Evolutionary conservation across 768 basidiomycete genomes (phyloP).

Genomic region (Suillus hirtellus): DNA sequence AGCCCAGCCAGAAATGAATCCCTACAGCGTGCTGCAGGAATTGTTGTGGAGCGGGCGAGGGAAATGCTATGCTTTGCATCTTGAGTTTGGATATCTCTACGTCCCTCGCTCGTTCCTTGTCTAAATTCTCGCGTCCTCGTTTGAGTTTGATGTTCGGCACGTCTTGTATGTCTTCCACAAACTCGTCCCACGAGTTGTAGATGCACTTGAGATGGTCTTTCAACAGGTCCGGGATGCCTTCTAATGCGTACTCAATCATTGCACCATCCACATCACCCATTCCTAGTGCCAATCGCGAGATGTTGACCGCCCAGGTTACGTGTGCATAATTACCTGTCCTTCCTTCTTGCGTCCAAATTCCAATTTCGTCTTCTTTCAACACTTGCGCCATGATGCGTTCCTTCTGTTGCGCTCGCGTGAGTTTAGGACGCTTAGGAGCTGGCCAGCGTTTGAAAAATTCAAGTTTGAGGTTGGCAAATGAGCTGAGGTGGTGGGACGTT

Average conservation of each 20-base stretch:
- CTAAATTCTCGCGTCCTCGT: not conserved
- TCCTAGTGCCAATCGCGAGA: not conserved
- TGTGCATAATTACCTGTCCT: conserved; percentile 8
- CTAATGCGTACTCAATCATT: not conserved
- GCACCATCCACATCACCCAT: not conserved
- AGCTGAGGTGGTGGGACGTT: not conserved
- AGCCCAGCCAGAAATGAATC: no score
- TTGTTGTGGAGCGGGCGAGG: no score
- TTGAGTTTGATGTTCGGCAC: not conserved
- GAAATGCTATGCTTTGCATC: not conserved
- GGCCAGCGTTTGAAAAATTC: not conserved
- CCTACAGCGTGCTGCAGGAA: no score
- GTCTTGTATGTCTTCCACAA: not conserved
- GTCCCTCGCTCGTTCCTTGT: not conserved
- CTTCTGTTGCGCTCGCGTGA: not conserved
- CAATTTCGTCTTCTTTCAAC: not conserved
- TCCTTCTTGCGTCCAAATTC: no score
- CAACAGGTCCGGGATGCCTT: not conserved
- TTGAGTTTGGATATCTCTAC: not conserved
- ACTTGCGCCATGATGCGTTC: not conserved
- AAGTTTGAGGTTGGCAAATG: not conserved
- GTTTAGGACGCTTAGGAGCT: not conserved
- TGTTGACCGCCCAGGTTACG: not conserved
- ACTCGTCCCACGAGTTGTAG: not conserved
- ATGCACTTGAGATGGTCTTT: not conserved